Percentiles rank a stretch among this genome's conserved stretches.
Conservation (phyloP, 2,329 filamentous ascomycete species). For the Paecilomyces sp. region DNA sequence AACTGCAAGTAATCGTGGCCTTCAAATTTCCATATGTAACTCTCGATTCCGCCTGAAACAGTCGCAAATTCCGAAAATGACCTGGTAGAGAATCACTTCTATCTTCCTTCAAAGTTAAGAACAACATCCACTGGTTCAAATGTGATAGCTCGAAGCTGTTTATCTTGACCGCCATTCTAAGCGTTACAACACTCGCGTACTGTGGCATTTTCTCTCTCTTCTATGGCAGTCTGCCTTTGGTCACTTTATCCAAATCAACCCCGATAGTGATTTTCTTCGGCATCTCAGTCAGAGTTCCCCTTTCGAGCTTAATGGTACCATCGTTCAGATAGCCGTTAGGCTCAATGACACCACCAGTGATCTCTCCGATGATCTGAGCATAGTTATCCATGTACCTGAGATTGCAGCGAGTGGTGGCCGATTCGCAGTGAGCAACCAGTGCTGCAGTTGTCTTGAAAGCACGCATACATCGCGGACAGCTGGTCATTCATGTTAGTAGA, state of each 20-base stretch:
- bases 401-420: slow-evolving; percentile 25
- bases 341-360: slow-evolving; percentile 32
- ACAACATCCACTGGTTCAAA: background rate
- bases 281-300: slow-evolving; percentile 10
- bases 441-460: slow-evolving; percentile 30
- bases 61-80: background rate
- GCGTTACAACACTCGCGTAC: background rate
- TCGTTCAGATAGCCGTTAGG: slow-evolving; percentile 22
- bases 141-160: background rate
- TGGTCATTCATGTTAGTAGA: slow-evolving; percentile 6
- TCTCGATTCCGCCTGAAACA: background rate
- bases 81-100: background rate
- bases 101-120: background rate
- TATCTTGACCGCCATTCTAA: background rate
- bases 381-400: slow-evolving; percentile 22
- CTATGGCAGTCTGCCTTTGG: background rate
- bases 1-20: background rate
- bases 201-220: background rate
- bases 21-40: background rate
- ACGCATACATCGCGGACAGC: slow-evolving; percentile 33
- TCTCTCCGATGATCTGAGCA: slow-evolving; percentile 27
- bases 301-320: slow-evolving; percentile 27
- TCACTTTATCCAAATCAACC: slow-evolving; percentile 4
- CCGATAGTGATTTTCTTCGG: slow-evolving; percentile 8
- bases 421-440: slow-evolving; percentile 36